A percentile compares a stretch with the other conserved stretches of the same genome.
Evolutionary conservation across 257 asterid species (phyloP).

Genomic region (Paraleonurus japonicus): DNA sequence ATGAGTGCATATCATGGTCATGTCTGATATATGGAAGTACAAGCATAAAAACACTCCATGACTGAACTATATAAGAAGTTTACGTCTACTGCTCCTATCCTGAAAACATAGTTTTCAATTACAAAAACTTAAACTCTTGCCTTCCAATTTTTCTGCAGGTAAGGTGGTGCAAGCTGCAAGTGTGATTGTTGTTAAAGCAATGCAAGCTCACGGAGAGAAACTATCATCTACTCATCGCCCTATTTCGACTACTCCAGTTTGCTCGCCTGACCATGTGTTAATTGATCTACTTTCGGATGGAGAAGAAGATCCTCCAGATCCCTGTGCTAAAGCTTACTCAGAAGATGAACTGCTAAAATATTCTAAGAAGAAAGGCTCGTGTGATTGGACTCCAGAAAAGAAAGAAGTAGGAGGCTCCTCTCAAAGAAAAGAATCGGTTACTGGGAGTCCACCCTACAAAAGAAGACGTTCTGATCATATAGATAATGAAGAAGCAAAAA

Average conservation of each 20-base stretch:
- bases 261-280: background rate
- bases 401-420: background rate
- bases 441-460: background rate
- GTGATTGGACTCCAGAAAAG: background rate
- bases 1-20: background rate
- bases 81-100: background rate
- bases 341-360: too few species aligned
- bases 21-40: background rate
- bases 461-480: background rate
- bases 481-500: background rate
- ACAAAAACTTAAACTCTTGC: too few species aligned
- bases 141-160: background rate
- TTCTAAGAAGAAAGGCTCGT: background rate
- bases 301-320: background rate
- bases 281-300: background rate
- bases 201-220: background rate
- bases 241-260: background rate
- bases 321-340: background rate
- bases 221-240: background rate
- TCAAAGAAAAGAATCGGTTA: background rate
- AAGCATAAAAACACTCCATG: background rate
- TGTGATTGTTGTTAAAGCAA: background rate
- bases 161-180: background rate
- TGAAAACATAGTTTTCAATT: background rate
- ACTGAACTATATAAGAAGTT: background rate